These are phyloP conservation scores for Nectriaceae sp. DNA, from an alignment of 2,329 filamentous ascomycete species.

Conservation along the genomic window DNA sequence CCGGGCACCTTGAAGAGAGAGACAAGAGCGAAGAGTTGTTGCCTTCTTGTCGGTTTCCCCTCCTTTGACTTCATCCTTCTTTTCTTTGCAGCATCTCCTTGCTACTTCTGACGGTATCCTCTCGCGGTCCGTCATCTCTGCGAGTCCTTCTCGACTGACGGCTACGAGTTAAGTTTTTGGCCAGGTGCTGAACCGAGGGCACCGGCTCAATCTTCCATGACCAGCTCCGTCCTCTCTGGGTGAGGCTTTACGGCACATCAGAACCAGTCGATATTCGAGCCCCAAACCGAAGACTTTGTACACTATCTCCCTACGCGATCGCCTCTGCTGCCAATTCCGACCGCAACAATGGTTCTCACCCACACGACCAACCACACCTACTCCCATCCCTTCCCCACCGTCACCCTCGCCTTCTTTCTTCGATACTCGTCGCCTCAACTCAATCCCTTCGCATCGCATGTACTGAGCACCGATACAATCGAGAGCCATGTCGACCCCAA, in stretches of 20 bases:
- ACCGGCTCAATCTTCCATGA: constrained; percentile 25
- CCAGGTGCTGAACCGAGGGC: constrained; percentile 25
- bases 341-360: constrained; percentile 65
- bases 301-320: constrained; percentile 13
- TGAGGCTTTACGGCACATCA: neutral
- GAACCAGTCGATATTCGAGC: too few relatives aligned
- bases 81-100: constrained; percentile 4
- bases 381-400: constrained; percentile 80
- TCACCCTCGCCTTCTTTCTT: constrained; percentile 86
- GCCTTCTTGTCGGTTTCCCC: constrained; percentile 3
- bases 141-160: too few relatives aligned
- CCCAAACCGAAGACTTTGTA: too few relatives aligned
- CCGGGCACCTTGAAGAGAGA: too few relatives aligned
- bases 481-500: constrained; percentile 69
- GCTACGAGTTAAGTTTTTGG: too few relatives aligned
- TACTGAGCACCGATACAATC: constrained; percentile 82
- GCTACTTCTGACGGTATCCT: too few relatives aligned
- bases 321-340: constrained; percentile 27
- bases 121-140: too few relatives aligned
- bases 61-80: constrained; percentile 8
- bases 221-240: constrained; percentile 6
- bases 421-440: constrained; percentile 72
- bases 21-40: too few relatives aligned
- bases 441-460: constrained; percentile 81
- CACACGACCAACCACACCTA: constrained; percentile 71